Percentiles rank a stretch among this genome's conserved stretches.
phyloP scores from a whole-genome alignment of 768 basidiomycete genomes.

The Wakefieldia striispora region DNA sequence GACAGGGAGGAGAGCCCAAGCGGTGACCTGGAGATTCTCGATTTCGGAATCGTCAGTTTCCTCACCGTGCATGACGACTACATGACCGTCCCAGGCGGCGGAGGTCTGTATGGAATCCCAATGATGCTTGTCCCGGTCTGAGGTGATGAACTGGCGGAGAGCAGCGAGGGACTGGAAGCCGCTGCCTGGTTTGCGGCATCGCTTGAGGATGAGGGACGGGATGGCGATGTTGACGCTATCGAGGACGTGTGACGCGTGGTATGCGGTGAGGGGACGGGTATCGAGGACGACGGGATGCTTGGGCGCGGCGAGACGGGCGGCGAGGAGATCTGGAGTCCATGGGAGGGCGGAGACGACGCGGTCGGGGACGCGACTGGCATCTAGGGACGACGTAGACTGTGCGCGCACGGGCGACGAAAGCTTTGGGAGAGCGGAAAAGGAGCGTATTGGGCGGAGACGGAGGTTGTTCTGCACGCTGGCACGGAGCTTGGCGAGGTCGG shows the following conservation, averaged over 20 bases:
- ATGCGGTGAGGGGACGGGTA: constrained; percentile 69
- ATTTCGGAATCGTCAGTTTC: constrained; percentile 70
- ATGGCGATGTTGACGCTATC: constrained; percentile 83
- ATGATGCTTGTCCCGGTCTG: constrained; percentile 63
- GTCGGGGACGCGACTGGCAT: constrained; percentile 54
- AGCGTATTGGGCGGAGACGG: constrained; percentile 72
- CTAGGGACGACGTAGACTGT: constrained; percentile 33
- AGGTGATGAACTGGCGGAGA: constrained; percentile 79
- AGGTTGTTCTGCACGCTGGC: constrained; percentile 75
- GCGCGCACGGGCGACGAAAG: constrained; percentile 22
- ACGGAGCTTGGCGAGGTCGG: constrained; percentile 64
- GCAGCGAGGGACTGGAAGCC: constrained; percentile 65
- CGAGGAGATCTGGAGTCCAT: constrained; percentile 45
- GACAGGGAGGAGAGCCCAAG: constrained; percentile 71
- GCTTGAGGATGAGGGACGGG: constrained; percentile 87
- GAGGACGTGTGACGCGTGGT: constrained; percentile 60
- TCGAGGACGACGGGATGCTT: constrained; percentile 73
- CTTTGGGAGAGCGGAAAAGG: constrained; percentile 51
- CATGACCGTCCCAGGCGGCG: constrained; percentile 65
- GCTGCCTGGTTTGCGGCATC: constrained; percentile 68
- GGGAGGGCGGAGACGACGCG: constrained; percentile 34
- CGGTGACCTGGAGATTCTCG: constrained; percentile 50
- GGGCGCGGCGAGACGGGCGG: constrained; percentile 46
- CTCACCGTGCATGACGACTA: constrained; percentile 72
- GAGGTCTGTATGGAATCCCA: constrained; percentile 64